Base-by-base conservation (phyloP, 257 asterid species). In the Buddleja alternifolia region DNA sequence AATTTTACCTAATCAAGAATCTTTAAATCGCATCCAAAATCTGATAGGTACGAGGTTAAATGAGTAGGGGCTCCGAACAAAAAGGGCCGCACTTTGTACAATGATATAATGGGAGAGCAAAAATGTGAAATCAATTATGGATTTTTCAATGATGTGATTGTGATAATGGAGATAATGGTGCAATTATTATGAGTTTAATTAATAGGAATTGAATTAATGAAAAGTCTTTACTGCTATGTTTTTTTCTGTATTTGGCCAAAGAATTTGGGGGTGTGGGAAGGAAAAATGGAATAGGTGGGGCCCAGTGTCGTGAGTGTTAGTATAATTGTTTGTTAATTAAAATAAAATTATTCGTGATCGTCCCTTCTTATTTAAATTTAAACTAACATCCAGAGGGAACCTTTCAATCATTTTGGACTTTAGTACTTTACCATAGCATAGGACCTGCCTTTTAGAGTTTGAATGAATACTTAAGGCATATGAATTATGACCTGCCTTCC, bases 21-120 rank as follows among this genome's bases (percentile, higher is more conserved):
- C 70, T 53, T 1, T n/a, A 69, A 79, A 71, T 69, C 72, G 48
- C 59, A 29, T 42, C 54, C 12, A 54, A 29, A 53, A 53, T 66
- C 77, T 24, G 77, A 60, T 60, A 15, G 63, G 79, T 42, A 75
- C 67, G 48, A 61, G 67, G 47, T 52, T 68, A 14, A 34, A 61
- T 20, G 8, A 73, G 37, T 37, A 36, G 61, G 67, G 79, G 53
- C 24, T 50, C 46, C 60, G 47, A 59, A 19, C 36, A 32, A 54
- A 36, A 17, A 10, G 14, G 32, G 46, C 24, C 12, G 65, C 63
- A 58, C 34, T 37, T 14, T 3, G 10, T 16, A 20, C 8, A 40
- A 12, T 12, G n/a, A 42, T 1, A 36, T n/a, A n/a, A n/a, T n/a
- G 3, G 64, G 4, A 10, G 29, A 12, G 34, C 25, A 10, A 16